phyloP scores from a whole-genome alignment of 23 red algal genomes.

The Pyropia haitanensis region DNA sequence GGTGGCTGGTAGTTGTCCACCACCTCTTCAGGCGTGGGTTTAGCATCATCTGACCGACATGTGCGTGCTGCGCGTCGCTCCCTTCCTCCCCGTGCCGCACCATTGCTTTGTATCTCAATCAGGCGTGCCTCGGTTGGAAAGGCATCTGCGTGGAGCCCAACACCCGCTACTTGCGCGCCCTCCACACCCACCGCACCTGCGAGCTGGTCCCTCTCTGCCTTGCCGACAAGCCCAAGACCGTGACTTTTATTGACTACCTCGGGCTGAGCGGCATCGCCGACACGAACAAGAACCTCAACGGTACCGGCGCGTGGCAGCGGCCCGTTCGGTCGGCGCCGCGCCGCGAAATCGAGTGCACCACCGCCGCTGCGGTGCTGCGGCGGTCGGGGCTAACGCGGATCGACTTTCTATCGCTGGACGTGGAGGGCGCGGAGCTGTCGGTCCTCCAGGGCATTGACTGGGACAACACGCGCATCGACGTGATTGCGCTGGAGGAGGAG shows the following conservation, averaged over 20 bases:
- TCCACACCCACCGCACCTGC: constrained; percentile 31
- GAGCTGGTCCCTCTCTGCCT: constrained; percentile 37
- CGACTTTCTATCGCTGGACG: constrained; percentile 59
- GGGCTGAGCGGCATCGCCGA: constrained; percentile 31
- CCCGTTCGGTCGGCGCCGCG: no score
- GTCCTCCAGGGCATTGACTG: constrained; percentile 57
- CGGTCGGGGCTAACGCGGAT: constrained; percentile 6
- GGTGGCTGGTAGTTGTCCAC: no score
- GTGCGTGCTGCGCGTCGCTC: no score
- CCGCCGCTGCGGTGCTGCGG: not conserved
- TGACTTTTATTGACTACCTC: constrained; percentile 16
- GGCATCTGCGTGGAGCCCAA: constrained; percentile 56
- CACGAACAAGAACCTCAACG: constrained; percentile 40
- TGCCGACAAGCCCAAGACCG: constrained; percentile 14
- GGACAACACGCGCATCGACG: constrained; percentile 9
- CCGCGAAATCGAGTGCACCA: not conserved
- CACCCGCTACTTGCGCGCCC: constrained; percentile 14
- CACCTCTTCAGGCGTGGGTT: no score
- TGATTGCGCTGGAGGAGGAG: constrained; percentile 26
- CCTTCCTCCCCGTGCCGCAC: no score
- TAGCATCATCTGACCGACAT: no score
- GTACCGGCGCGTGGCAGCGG: no score
- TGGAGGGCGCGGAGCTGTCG: constrained; percentile 40
- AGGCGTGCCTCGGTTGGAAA: constrained; percentile 36
- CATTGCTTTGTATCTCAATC: no score